Evolutionary conservation across 768 basidiomycete species (phyloP).

Genomic region (Sarcomyxa edulis): DNA sequence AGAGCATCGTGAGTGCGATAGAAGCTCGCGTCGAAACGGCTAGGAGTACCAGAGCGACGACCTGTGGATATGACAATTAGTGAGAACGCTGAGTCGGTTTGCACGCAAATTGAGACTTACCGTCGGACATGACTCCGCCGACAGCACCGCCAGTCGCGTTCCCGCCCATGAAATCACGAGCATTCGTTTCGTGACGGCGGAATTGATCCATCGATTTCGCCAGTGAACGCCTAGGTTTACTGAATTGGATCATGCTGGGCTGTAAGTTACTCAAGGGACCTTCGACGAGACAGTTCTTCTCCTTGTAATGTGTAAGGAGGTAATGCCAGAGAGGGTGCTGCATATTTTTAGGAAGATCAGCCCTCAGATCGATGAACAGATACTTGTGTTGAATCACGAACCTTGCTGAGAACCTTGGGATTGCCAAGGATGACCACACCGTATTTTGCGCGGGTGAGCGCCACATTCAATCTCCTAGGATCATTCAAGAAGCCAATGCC

Average conservation of each 20-base stretch:
- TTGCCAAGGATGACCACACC: slow-evolving; percentile 99
- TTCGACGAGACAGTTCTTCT: slow-evolving; percentile 89
- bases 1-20: slow-evolving; percentile 93
- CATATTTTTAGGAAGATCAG: slow-evolving; percentile 10
- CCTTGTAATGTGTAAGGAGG: slow-evolving; percentile 97
- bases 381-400: slow-evolving; percentile 26
- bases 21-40: slow-evolving; percentile 93
- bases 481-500: slow-evolving; percentile 99
- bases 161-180: slow-evolving; percentile 75
- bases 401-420: slow-evolving; percentile 98
- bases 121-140: slow-evolving; percentile 40
- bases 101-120: slow-evolving; percentile 29
- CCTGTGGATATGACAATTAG: slow-evolving; percentile 19
- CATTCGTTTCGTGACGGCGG: slow-evolving; percentile 88
- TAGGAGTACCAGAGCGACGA: slow-evolving; percentile 82
- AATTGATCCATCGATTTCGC: slow-evolving; percentile 90
- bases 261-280: slow-evolving; percentile 96
- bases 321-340: slow-evolving; percentile 99
- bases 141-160: slow-evolving; percentile 30
- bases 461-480: slow-evolving; percentile 93
- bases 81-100: no score
- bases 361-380: slow-evolving; percentile 1
- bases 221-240: slow-evolving; percentile 88
- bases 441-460: slow-evolving; percentile 95
- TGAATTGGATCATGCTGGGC: slow-evolving; percentile 98